Evolutionary conservation across 2,329 filamentous ascomycete species (phyloP), one percentile per base, ranked within the genome.

Genomic region (Ophiostoma ulmi): DNA sequence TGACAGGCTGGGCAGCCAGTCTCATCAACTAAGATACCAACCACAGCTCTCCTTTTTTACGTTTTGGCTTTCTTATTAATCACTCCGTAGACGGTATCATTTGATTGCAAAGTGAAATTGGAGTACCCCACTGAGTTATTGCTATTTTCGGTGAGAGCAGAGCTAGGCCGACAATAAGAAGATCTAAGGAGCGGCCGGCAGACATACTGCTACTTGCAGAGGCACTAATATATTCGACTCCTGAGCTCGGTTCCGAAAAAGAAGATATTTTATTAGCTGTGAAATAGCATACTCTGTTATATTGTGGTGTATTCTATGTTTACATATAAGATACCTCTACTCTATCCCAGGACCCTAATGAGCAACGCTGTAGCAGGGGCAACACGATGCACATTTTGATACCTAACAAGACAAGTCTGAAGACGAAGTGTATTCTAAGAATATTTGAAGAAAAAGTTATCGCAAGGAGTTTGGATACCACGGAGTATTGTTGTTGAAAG

Each of bases 31-130:
- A 31, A 31, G 31, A 31, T 31, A 31, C 31, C 31, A 31, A 31
- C 31, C 31, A 22, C 52, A 17, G 44, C 44, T 48, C n/a, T 58
- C 52, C 52, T 58, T 58, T 58, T 58, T 58, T 26, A 58, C 52
- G 52, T 58, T 58, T 58, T n/a, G 52, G 3, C 39, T 44, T 44
- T 48, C 44, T 20, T 48, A 17, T 20, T 48, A n/a, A n/a, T 31
- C 17, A 48, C 44, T 2, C 44, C 44, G 44, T 48, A n/a, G 44
- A 48, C 52, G n/a, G 52, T 31, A 22, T 55, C 52, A 4, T 58
- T 58, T 31, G 52, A 58, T 58, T 58, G 52, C 52, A 58, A 3
- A 31, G 44, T 48, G 44, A 22, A 58, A 58, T 22, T 58, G 52
- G 52, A 22, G 13, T 58, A 26, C 52, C 52, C 52, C 52, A 58